These are phyloP conservation scores for Alternaria conjuncta DNA, from an alignment of 2,329 filamentous ascomycete species.

Conservation along the genomic window DNA sequence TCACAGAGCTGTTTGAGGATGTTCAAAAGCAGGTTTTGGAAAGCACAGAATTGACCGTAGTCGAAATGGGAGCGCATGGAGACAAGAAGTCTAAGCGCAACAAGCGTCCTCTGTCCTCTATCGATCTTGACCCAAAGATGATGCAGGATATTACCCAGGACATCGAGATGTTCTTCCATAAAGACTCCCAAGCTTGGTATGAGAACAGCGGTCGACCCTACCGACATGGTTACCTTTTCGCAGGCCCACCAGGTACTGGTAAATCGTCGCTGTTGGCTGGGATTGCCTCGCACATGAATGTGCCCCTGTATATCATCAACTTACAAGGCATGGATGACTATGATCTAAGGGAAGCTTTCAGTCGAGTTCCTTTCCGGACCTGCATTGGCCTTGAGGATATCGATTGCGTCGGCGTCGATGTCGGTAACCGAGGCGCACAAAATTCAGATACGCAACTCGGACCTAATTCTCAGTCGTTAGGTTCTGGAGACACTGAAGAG, in stretches of 20 bases:
- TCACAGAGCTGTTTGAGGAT: neutral
- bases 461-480: neutral
- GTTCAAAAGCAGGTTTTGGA: neutral
- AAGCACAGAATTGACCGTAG: neutral
- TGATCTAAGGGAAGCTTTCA: constrained; percentile 14
- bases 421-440: constrained; percentile 31
- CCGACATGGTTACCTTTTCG: constrained; percentile 42
- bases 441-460: neutral
- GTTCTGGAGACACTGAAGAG: neutral
- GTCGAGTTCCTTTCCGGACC: constrained; percentile 10
- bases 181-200: constrained; percentile 10
- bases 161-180: constrained; percentile 4
- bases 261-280: constrained; percentile 51
- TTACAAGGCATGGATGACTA: constrained; percentile 16
- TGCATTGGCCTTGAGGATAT: constrained; percentile 27
- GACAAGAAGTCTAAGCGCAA: neutral
- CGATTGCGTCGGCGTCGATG: constrained; percentile 13
- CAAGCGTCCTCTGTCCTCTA: constrained; percentile 9
- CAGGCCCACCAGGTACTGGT: constrained; percentile 45
- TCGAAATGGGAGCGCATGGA: neutral
- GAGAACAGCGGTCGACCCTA: constrained; percentile 16
- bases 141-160: constrained; percentile 3
- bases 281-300: constrained; percentile 44
- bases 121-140: constrained; percentile 12
- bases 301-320: constrained; percentile 39